phyloP scores from a whole-genome alignment of 805 yeast species.

The Teunomyces gatunensis region DNA sequence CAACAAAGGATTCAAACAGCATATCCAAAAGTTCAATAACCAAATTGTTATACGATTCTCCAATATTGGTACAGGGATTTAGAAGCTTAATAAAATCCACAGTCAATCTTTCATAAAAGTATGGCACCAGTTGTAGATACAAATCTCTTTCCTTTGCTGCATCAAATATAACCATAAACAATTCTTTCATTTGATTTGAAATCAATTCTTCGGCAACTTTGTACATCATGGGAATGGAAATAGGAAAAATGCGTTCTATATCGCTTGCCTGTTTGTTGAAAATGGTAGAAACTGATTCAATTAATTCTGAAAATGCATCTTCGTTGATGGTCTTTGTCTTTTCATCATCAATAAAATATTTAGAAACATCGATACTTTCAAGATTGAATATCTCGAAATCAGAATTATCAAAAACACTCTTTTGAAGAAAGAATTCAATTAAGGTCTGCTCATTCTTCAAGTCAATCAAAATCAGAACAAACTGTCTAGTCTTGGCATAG shows the following conservation, averaged over 20 bases:
- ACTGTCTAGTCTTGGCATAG: slow-evolving; percentile 33
- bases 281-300: slow-evolving; percentile 26
- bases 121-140: slow-evolving; percentile 40
- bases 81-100: slow-evolving; percentile 24
- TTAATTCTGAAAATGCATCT: slow-evolving; percentile 12
- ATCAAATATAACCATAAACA: slow-evolving; percentile 26
- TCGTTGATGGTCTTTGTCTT: not conserved
- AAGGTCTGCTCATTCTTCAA: slow-evolving; percentile 42
- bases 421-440: slow-evolving; percentile 44
- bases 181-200: slow-evolving; percentile 36
- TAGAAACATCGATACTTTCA: slow-evolving; percentile 23
- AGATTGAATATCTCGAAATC: slow-evolving; percentile 27
- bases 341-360: slow-evolving; percentile 17
- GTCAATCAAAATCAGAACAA: slow-evolving; percentile 33
- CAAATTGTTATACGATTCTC: slow-evolving; percentile 30
- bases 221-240: slow-evolving; percentile 44
- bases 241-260: slow-evolving; percentile 46
- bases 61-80: slow-evolving; percentile 32
- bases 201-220: slow-evolving; percentile 47
- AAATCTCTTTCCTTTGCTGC: slow-evolving; percentile 23
- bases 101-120: slow-evolving; percentile 30
- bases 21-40: slow-evolving; percentile 39
- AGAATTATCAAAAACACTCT: slow-evolving; percentile 39
- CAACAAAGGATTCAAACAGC: slow-evolving; percentile 38
- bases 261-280: slow-evolving; percentile 38